Conservation (phyloP, 257 asterid species). For the Solanum virginianum region DNA sequence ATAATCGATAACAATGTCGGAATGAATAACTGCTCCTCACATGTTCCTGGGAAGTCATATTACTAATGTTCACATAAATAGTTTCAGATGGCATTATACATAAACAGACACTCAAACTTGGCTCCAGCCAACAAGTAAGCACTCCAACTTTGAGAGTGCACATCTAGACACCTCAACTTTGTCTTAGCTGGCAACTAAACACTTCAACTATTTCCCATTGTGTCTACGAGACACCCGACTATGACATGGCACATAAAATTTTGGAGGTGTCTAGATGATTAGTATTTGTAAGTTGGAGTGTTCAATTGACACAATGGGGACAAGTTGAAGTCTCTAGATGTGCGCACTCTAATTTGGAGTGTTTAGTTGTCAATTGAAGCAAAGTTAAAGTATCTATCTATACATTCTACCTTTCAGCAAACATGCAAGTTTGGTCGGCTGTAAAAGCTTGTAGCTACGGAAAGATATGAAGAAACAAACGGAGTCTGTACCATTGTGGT, state of each 20-base stretch:
- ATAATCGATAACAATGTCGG: background rate
- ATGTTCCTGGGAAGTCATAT: background rate
- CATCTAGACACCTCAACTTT: background rate
- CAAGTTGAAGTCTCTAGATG: background rate
- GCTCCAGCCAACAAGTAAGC: background rate
- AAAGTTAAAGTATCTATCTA: background rate
- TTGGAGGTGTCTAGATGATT: background rate
- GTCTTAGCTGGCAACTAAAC: background rate
- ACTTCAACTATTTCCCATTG: background rate
- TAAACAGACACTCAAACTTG: background rate
- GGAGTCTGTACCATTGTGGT: background rate
- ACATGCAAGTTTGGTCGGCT: background rate
- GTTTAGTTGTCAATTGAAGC: background rate
- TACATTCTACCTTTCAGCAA: background rate
- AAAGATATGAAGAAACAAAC: background rate
- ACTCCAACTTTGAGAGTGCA: background rate
- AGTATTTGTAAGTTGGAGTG: background rate
- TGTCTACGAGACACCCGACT: background rate
- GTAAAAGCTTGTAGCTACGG: background rate
- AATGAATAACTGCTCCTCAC: background rate
- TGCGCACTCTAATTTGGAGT: background rate
- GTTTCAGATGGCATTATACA: background rate
- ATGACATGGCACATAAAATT: background rate
- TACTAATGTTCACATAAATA: background rate
- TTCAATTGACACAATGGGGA: background rate